Evolutionary conservation across 441 rosid genomes (phyloP), one percentile per base, ranked within the genome.

Genomic region (Syzygium syzygioides): DNA sequence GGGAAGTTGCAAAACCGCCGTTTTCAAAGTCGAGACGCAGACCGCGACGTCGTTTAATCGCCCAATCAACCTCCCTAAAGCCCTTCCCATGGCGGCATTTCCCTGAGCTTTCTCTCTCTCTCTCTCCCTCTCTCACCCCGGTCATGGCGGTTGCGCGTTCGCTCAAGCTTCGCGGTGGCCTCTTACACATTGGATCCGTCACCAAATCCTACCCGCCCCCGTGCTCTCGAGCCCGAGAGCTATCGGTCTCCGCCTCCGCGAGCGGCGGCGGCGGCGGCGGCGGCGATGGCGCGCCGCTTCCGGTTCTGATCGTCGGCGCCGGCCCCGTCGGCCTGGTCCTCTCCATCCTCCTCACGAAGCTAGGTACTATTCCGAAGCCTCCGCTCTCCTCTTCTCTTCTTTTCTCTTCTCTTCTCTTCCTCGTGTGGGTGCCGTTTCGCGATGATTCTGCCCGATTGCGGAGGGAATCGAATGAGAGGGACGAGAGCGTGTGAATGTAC

Each of bases 241-340:
- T 91, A 10, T 94, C 97, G 30, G 79, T 59, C 86, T 86, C 90
- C 76, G 88, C 86, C 86, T 55, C 62, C 62, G 20, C 53, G 6
- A 85, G 62, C 88, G 20, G 55, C 25, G 12, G n/a, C 48, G 55
- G 1, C 48, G 53, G 25, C 55, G 76, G 45, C 79, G 87, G 83
- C 55, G 90, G 91, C 68, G n/a, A n/a, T n/a, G 93, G 92, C 90
- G 79, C 92, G 66, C 89, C 90, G 59, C 95, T 97, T 90, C 99
- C 99, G 54, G 99, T 97, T 88, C 91, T 98, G 89, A 95, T 98
- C 57, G 98, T 96, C 64, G 99, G 99, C 41, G 99, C 98, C 41
- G 99, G 99, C 88, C 99, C 99, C 0, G 99, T 98, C n/a, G 99
- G 99, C 13, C 97, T 97, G 57, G 96, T 94, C 88, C 98, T 98